Percentiles rank a stretch among this genome's conserved stretches.
phyloP scores from a whole-genome alignment of 306 rosid species.

The Vigna unguiculata region DNA sequence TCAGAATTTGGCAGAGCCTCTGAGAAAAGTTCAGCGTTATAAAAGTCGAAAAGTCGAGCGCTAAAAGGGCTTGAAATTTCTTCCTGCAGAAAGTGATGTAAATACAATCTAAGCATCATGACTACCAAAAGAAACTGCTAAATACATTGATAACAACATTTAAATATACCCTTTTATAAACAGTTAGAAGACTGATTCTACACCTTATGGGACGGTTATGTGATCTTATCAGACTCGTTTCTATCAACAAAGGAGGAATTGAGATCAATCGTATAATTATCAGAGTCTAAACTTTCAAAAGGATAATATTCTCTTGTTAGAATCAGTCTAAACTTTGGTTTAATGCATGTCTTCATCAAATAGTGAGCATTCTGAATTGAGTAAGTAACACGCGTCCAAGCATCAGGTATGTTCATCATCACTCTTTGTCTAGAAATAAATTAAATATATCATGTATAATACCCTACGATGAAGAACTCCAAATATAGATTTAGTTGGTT shows the following conservation, averaged over 20 bases:
- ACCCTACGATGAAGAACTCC: slow-evolving; percentile 8
- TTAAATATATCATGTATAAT: slow-evolving; percentile 16
- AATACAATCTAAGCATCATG: slow-evolving; percentile 44
- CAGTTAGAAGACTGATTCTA: slow-evolving; percentile 50
- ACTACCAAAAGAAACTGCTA: slow-evolving; percentile 1
- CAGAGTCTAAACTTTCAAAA: slow-evolving; percentile 34
- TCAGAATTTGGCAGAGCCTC: slow-evolving; percentile 83
- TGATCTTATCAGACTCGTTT: slow-evolving; percentile 43
- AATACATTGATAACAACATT: not conserved
- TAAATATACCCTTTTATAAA: slow-evolving; percentile 42
- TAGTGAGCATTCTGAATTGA: slow-evolving; percentile 35
- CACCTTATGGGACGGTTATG: slow-evolving; percentile 37
- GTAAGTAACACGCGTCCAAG: slow-evolving; percentile 4
- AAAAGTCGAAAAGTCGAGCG: slow-evolving; percentile 71
- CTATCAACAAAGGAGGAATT: slow-evolving; percentile 43
- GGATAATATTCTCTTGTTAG: slow-evolving; percentile 41
- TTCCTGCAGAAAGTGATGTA: slow-evolving; percentile 68
- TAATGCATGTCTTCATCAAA: slow-evolving; percentile 47
- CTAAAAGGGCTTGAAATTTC: slow-evolving; percentile 86
- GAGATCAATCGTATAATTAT: slow-evolving; percentile 17
- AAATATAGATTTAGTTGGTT: slow-evolving; percentile 24
- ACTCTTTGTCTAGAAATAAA: slow-evolving; percentile 15
- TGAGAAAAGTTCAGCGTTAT: slow-evolving; percentile 71
- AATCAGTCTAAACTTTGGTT: slow-evolving; percentile 34
- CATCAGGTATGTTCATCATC: slow-evolving; percentile 22